Conservation (phyloP, 768 basidiomycete genomes). For the Galerina marginata region DNA sequence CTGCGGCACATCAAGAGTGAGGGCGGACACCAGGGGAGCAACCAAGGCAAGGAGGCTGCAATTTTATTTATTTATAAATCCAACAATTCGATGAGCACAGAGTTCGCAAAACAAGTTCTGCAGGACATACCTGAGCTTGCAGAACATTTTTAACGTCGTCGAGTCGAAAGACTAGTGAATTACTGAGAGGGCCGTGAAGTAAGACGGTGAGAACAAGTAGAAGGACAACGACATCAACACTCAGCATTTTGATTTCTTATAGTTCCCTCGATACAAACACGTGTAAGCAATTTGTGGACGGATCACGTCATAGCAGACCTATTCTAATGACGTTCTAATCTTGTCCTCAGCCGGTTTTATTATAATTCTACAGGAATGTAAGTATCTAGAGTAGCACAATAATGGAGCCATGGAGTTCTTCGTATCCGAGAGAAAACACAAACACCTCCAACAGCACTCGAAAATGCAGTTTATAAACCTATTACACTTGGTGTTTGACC, state of each 20-base stretch:
- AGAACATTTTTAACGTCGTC: slow-evolving; percentile 51
- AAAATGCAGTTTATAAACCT: too few species aligned
- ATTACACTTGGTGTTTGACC: too few species aligned
- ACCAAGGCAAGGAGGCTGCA: slow-evolving; percentile 48
- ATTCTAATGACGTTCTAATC: background rate
- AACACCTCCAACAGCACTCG: too few species aligned
- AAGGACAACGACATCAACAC: slow-evolving; percentile 12
- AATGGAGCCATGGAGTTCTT: too few species aligned
- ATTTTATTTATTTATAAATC: slow-evolving; percentile 14
- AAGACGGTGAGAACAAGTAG: slow-evolving; percentile 23
- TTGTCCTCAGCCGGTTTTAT: background rate
- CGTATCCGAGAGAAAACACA: too few species aligned
- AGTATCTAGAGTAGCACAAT: background rate
- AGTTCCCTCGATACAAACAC: slow-evolving; percentile 28
- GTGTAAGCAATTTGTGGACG: slow-evolving; percentile 28
- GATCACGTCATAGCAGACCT: slow-evolving; percentile 15
- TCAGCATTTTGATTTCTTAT: slow-evolving; percentile 27
- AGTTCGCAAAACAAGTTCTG: background rate
- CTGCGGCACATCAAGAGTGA: slow-evolving; percentile 45
- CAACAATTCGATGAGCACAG: background rate
- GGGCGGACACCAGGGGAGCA: slow-evolving; percentile 52
- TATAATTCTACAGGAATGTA: background rate
- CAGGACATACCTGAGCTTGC: slow-evolving; percentile 48
- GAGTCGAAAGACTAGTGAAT: slow-evolving; percentile 25
- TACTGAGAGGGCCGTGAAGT: slow-evolving; percentile 23